A percentile compares a stretch with the other conserved stretches of the same genome.
These are phyloP conservation scores for Daldinia vernicosa DNA, from an alignment of 495 filamentous ascomycete species.

Conservation along the genomic window DNA sequence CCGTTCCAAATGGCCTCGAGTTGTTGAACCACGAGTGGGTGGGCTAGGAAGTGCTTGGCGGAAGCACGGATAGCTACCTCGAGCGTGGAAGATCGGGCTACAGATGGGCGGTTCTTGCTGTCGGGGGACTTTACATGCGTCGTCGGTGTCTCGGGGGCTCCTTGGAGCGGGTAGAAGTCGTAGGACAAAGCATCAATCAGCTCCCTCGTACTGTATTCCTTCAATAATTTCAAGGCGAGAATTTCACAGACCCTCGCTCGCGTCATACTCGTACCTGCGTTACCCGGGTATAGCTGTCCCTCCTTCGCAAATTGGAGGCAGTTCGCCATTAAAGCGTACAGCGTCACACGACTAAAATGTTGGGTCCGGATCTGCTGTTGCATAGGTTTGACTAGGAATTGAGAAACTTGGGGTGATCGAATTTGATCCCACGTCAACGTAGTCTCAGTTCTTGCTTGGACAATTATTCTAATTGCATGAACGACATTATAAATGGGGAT, in stretches of 20 bases:
- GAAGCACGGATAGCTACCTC: slow-evolving; percentile 91
- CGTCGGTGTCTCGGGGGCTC: slow-evolving; percentile 63
- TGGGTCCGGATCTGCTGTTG: slow-evolving; percentile 81
- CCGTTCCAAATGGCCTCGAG: slow-evolving; percentile 96
- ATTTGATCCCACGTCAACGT: slow-evolving; percentile 96
- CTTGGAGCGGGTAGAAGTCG: slow-evolving; percentile 92
- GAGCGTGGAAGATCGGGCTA: slow-evolving; percentile 84
- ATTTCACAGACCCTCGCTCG: slow-evolving; percentile 88
- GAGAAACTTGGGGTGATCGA: slow-evolving; percentile 90
- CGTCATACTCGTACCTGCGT: slow-evolving; percentile 80
- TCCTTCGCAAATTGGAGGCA: slow-evolving; percentile 93
- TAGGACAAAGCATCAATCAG: slow-evolving; percentile 92
- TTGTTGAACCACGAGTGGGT: slow-evolving; percentile 89
- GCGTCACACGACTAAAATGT: slow-evolving; percentile 83
- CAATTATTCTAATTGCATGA: slow-evolving; percentile 83
- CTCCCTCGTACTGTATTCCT: slow-evolving; percentile 87
- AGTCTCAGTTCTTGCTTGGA: slow-evolving; percentile 85
- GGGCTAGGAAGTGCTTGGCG: slow-evolving; percentile 87
- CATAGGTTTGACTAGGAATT: slow-evolving; percentile 91
- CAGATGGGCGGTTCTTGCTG: slow-evolving; percentile 53
- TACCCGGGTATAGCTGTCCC: slow-evolving; percentile 78
- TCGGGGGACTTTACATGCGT: slow-evolving; percentile 39
- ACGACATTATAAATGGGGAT: slow-evolving; percentile 91
- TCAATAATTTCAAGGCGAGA: slow-evolving; percentile 87
- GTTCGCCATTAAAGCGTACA: slow-evolving; percentile 92